Conservation (phyloP, 345 rosid species). For the Gossypium herbaceum region DNA sequence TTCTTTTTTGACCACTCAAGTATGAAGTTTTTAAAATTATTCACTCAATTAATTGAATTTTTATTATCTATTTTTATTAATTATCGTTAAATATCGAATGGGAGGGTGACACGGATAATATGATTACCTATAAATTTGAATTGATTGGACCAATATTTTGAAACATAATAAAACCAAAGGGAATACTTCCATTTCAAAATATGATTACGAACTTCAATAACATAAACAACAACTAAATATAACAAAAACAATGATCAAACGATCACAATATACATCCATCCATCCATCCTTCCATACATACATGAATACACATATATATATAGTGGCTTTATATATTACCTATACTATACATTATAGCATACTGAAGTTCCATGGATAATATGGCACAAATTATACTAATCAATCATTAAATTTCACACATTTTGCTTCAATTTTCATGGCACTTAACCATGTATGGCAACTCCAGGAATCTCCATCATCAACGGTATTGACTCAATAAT, state of each 20-base stretch:
- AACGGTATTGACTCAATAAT: slow-evolving; percentile 34
- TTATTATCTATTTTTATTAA: too few relatives aligned
- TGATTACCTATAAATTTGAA: too few relatives aligned
- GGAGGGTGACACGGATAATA: too few relatives aligned
- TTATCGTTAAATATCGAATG: too few relatives aligned
- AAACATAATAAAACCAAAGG: not conserved
- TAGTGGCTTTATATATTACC: not conserved
- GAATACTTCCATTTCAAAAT: not conserved
- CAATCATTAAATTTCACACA: not conserved
- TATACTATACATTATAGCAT: slow-evolving; percentile 10
- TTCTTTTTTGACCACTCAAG: too few relatives aligned
- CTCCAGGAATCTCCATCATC: slow-evolving; percentile 45
- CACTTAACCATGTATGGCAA: slow-evolving; percentile 45
- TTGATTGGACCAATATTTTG: not conserved
- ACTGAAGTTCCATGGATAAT: slow-evolving; percentile 1
- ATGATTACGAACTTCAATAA: not conserved
- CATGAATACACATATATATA: not conserved
- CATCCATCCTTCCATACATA: too few relatives aligned
- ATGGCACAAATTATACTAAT: not conserved
- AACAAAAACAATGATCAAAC: not conserved
- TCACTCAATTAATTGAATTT: too few relatives aligned
- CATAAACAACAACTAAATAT: not conserved
- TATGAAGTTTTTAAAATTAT: too few relatives aligned
- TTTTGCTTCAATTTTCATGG: not conserved
- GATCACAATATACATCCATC: not conserved